Conservation (phyloP, 2,329 filamentous ascomycete genomes). For the Emmonsiellopsis sp. region DNA sequence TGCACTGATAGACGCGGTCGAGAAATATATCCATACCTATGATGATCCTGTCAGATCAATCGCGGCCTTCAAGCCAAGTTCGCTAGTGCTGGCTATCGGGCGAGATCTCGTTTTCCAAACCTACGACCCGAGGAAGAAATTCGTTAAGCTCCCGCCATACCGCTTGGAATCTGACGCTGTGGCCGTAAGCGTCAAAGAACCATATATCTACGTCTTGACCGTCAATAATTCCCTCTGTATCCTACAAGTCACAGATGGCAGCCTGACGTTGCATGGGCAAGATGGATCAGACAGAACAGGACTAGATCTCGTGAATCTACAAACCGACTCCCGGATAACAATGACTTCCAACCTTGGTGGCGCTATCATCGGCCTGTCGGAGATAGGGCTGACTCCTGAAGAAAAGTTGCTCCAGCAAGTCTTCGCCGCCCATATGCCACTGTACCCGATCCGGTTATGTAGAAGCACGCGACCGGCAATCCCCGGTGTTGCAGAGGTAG, state of each 20-base stretch:
- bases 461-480: constrained; percentile 4
- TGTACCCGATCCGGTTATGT: constrained; percentile 25
- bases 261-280: constrained; percentile 25
- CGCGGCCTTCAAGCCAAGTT: constrained; percentile 40
- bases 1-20: constrained; percentile 23
- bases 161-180: constrained; percentile 41
- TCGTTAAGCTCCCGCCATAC: constrained; percentile 30
- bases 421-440: constrained; percentile 24
- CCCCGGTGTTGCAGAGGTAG: constrained; percentile 35
- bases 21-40: constrained; percentile 29
- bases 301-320: constrained; percentile 30
- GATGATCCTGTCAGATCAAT: constrained; percentile 44
- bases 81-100: constrained; percentile 39
- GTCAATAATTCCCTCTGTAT: constrained; percentile 44
- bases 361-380: constrained; percentile 35
- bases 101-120: constrained; percentile 35
- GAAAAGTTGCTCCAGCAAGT: constrained; percentile 24
- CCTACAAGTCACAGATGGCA: constrained; percentile 31
- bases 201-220: constrained; percentile 47
- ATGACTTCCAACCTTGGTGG: constrained; percentile 45
- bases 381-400: constrained; percentile 15
- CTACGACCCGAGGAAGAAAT: constrained; percentile 34
- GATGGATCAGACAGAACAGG: constrained; percentile 25
- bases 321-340: constrained; percentile 36
- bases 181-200: constrained; percentile 38